Evolutionary conservation across 768 basidiomycete species (phyloP).

Genomic region (Scleroderma citrinum): DNA sequence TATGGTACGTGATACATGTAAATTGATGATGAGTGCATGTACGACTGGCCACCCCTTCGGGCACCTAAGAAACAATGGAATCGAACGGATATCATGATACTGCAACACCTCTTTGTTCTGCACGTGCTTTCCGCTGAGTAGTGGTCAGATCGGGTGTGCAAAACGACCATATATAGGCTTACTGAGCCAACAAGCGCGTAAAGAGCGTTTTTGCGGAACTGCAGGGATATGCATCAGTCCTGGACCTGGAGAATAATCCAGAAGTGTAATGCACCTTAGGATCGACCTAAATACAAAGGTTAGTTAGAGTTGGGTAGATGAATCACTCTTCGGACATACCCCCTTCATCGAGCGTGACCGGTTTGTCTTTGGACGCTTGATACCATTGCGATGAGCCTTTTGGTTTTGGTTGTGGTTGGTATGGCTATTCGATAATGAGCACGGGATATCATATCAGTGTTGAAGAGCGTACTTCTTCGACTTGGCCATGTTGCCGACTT

Average conservation of each 20-base stretch:
- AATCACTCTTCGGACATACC: constrained; percentile 49
- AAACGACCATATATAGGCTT: constrained; percentile 22
- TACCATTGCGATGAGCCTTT: constrained; percentile 98
- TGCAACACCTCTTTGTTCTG: constrained; percentile 51
- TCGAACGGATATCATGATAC: constrained; percentile 19
- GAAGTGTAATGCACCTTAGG: constrained; percentile 51
- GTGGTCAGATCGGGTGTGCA: not conserved
- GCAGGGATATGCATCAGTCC: constrained; percentile 2
- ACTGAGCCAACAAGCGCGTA: constrained; percentile 73
- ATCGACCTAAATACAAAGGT: constrained; percentile 52
- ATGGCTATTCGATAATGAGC: constrained; percentile 44
- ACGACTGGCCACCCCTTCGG: constrained; percentile 2
- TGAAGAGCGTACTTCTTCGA: constrained; percentile 80
- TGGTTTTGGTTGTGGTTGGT: constrained; percentile 95
- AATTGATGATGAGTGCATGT: constrained; percentile 7
- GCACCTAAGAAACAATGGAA: not conserved
- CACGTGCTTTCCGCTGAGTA: constrained; percentile 58
- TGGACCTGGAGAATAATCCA: not conserved
- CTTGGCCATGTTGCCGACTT: constrained; percentile 72
- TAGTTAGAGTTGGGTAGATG: not conserved
- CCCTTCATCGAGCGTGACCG: constrained; percentile 82
- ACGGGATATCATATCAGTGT: constrained; percentile 2
- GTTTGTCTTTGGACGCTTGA: constrained; percentile 73
- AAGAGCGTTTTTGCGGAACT: constrained; percentile 85
- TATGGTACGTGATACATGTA: constrained; percentile 18